Percentiles rank a stretch among this genome's conserved stretches.
Evolutionary conservation across 768 basidiomycete genomes (phyloP).

Genomic region (Bullera alba): DNA sequence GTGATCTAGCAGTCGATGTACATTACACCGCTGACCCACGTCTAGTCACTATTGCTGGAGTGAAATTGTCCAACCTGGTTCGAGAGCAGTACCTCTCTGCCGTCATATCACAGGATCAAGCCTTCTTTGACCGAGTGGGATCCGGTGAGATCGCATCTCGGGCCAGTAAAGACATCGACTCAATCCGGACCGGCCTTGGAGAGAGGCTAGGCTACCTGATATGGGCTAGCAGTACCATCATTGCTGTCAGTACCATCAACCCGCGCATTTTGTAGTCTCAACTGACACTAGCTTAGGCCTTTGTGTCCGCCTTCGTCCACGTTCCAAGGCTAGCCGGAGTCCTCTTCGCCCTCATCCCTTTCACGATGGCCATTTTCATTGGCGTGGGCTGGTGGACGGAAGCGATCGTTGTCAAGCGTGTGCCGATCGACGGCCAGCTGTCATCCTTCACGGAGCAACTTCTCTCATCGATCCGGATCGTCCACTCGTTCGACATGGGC

Average conservation of each 20-base stretch:
- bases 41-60: constrained; percentile 22
- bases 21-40: too few species aligned
- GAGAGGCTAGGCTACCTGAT: constrained; percentile 30
- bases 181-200: constrained; percentile 22
- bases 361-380: constrained; percentile 16
- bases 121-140: constrained; percentile 33
- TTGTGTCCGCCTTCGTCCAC: constrained; percentile 25
- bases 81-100: constrained; percentile 29
- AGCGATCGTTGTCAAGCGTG: constrained; percentile 3
- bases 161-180: constrained; percentile 27
- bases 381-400: constrained; percentile 22
- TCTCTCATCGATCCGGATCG: constrained; percentile 32
- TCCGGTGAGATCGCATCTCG: constrained; percentile 28
- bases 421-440: constrained; percentile 20
- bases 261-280: not conserved
- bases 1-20: not conserved
- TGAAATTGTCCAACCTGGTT: constrained; percentile 18
- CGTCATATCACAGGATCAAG: constrained; percentile 27
- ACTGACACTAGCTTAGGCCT: constrained; percentile 13
- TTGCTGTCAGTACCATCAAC: constrained; percentile 17
- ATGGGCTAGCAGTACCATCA: constrained; percentile 18
- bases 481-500: constrained; percentile 33
- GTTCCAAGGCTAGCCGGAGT: constrained; percentile 25
- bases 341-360: constrained; percentile 26
- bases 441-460: constrained; percentile 35